phyloP scores from a whole-genome alignment of 306 rosid genomes.

The Prunus mira region DNA sequence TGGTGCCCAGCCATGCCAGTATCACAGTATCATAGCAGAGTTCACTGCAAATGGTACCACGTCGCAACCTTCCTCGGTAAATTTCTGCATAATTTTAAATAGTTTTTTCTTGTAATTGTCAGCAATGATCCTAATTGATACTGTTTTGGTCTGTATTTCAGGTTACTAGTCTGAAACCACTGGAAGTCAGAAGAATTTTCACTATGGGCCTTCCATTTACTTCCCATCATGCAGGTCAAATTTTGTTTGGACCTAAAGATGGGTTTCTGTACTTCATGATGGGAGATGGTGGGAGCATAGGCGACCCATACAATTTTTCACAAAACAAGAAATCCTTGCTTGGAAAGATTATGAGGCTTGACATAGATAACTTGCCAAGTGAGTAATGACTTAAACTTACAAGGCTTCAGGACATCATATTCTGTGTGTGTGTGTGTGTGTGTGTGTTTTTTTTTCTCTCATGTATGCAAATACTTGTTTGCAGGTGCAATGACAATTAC shows the following conservation, averaged over 20 bases:
- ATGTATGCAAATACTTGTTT: not conserved
- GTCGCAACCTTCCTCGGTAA: constrained; percentile 3
- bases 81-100: not conserved
- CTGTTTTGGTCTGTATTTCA: constrained; percentile 4
- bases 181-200: constrained; percentile 40
- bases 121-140: not conserved
- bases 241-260: constrained; percentile 36
- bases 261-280: constrained; percentile 40
- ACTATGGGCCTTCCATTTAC: constrained; percentile 42
- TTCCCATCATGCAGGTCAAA: constrained; percentile 39
- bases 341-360: constrained; percentile 41
- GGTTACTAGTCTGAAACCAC: constrained; percentile 16
- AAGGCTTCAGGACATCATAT: not conserved
- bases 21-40: constrained; percentile 34
- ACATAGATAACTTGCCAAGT: constrained; percentile 32
- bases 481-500: constrained; percentile 14
- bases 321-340: constrained; percentile 43
- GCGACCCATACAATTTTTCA: constrained; percentile 39
- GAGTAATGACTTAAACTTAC: not conserved
- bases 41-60: constrained; percentile 28
- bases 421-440: not conserved
- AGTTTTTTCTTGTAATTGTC: not conserved
- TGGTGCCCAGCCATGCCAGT: constrained; percentile 37
- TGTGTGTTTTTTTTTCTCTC: not conserved
- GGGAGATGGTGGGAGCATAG: constrained; percentile 36